These are phyloP conservation scores for Aspergillus niger DNA, from an alignment of 2,329 filamentous ascomycete species.

Conservation along the genomic window DNA sequence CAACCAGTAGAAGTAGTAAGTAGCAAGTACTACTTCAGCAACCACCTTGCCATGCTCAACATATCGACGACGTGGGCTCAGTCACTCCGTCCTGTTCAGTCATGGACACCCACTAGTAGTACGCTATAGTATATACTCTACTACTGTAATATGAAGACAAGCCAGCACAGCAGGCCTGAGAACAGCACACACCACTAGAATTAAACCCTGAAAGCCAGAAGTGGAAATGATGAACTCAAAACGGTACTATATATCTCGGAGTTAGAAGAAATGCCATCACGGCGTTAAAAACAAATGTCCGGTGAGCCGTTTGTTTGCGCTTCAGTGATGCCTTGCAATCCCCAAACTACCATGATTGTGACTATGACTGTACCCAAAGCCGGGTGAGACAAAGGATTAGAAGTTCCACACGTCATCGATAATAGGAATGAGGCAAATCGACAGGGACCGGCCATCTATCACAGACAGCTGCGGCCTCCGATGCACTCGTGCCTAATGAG, in stretches of 20 bases:
- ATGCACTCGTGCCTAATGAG: slow-evolving; percentile 22
- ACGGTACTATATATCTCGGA: not conserved
- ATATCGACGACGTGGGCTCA: too few relatives aligned
- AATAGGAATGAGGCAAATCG: slow-evolving; percentile 7
- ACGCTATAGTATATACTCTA: too few relatives aligned
- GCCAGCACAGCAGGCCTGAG: too few relatives aligned
- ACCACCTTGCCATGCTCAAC: too few relatives aligned
- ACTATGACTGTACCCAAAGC: not conserved
- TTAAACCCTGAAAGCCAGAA: too few relatives aligned
- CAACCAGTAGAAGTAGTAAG: too few relatives aligned
- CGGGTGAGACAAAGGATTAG: not conserved
- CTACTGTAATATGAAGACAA: too few relatives aligned
- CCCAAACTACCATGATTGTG: not conserved
- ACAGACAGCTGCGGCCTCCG: not conserved
- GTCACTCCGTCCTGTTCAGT: too few relatives aligned
- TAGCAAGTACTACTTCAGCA: too few relatives aligned
- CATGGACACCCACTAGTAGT: too few relatives aligned
- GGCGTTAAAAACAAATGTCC: slow-evolving; percentile 7
- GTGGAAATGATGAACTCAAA: too few relatives aligned
- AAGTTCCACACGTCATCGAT: not conserved
- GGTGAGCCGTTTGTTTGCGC: not conserved
- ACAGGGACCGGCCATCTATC: not conserved
- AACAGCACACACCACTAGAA: too few relatives aligned
- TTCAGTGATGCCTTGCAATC: not conserved
- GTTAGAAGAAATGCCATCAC: not conserved